These are phyloP conservation scores for Lycium ferocissimum DNA, from an alignment of 257 asterid species.

Conservation along the genomic window DNA sequence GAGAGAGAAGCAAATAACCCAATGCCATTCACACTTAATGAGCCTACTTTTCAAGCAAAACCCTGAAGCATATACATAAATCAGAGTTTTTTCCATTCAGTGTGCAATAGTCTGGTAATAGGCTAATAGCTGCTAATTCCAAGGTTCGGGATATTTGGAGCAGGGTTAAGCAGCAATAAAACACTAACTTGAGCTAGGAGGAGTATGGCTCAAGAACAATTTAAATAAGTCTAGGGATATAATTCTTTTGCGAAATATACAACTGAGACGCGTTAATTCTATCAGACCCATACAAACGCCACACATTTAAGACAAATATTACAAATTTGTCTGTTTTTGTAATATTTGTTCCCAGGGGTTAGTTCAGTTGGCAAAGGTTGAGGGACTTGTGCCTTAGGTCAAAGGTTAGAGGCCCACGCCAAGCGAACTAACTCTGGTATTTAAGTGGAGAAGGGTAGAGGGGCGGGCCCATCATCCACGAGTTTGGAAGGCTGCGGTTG, in stretches of 20 bases:
- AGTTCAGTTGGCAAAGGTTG: too few species aligned
- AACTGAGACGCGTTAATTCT: not conserved
- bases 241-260: constrained; percentile 10
- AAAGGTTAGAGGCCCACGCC: too few species aligned
- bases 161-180: not conserved
- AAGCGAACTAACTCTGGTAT: too few species aligned
- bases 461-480: too few species aligned
- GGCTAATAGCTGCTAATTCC: constrained; percentile 3
- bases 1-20: not conserved
- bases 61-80: constrained; percentile 2
- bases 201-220: constrained; percentile 6
- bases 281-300: not conserved
- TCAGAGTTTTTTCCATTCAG: not conserved
- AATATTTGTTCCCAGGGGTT: too few species aligned
- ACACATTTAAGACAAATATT: not conserved
- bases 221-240: not conserved
- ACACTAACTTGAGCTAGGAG: constrained; percentile 8
- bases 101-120: not conserved
- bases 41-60: constrained; percentile 2
- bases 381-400: too few species aligned
- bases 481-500: too few species aligned
- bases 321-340: not conserved
- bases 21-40: constrained; percentile 16
- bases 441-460: too few species aligned
- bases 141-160: not conserved